Conservation (phyloP, 108 stramenopile genomes). For the Nitzschia inconspicua region DNA sequence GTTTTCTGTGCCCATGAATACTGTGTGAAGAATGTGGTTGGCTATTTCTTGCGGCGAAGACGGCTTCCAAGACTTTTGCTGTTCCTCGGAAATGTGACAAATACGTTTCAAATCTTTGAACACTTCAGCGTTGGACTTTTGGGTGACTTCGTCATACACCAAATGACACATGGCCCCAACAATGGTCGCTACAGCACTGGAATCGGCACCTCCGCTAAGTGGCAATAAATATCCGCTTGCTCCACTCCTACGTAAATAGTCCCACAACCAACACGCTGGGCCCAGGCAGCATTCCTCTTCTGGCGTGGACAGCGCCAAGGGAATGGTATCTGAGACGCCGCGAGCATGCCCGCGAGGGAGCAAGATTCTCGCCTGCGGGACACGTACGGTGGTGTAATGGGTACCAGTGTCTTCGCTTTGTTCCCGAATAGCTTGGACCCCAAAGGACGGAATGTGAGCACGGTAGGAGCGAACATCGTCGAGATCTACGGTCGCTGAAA, state of each 20-base stretch:
- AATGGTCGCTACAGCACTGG: constrained; percentile 90
- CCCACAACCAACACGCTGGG: constrained; percentile 99
- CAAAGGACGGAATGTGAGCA: constrained; percentile 78
- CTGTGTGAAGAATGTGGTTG: constrained; percentile 83
- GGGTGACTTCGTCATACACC: constrained; percentile 64
- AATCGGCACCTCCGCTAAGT: constrained; percentile 96
- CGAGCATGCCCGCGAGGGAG: neutral
- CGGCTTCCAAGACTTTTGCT: constrained; percentile 59
- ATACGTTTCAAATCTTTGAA: constrained; percentile 61
- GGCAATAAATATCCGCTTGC: constrained; percentile 96
- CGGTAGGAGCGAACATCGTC: constrained; percentile 94
- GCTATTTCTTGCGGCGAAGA: constrained; percentile 82
- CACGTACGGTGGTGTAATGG: constrained; percentile 23
- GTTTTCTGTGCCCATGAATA: constrained; percentile 95
- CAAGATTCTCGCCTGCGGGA: constrained; percentile 6
- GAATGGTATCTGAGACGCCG: neutral
- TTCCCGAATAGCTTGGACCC: constrained; percentile 74
- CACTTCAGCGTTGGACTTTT: constrained; percentile 37
- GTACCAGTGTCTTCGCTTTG: constrained; percentile 1
- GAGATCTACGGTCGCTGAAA: constrained; percentile 92
- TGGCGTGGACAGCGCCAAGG: constrained; percentile 33
- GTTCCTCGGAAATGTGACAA: constrained; percentile 29
- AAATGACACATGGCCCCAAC: constrained; percentile 95
- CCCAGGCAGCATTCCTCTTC: constrained; percentile 98
- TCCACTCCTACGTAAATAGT: constrained; percentile 91